phyloP scores from a whole-genome alignment of 169 alveolate genomes.

The Cryptosporidium ubiquitum region DNA sequence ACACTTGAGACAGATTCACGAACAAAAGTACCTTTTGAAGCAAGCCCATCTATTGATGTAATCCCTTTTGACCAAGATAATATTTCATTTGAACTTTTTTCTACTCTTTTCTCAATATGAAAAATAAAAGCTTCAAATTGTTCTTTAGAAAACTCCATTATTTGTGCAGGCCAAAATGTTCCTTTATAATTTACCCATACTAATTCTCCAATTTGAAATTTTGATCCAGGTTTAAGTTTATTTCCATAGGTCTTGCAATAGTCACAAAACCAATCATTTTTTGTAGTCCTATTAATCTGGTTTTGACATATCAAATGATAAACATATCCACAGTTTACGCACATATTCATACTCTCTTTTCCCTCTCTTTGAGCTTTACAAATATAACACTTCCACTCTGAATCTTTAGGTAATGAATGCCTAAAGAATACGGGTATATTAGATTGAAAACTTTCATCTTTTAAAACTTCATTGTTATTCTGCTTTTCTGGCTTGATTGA shows the following conservation, averaged over 20 bases:
- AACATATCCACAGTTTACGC: constrained; percentile 55
- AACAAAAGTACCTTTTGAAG: constrained; percentile 50
- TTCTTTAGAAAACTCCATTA: constrained; percentile 7
- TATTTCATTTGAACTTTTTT: constrained; percentile 24
- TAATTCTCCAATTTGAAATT: constrained; percentile 64
- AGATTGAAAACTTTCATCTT: constrained; percentile 12
- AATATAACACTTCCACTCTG: constrained; percentile 46
- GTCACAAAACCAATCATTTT: constrained; percentile 71
- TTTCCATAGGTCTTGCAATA: constrained; percentile 1
- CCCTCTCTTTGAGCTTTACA: constrained; percentile 14
- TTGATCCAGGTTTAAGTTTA: constrained; percentile 7
- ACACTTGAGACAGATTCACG: constrained; percentile 19
- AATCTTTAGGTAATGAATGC: constrained; percentile 50
- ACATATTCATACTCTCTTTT: constrained; percentile 29
- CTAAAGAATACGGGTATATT: constrained; percentile 62
- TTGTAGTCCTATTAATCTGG: background rate
- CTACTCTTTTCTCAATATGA: constrained; percentile 43
- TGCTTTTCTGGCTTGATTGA: background rate
- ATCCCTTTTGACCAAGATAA: constrained; percentile 53
- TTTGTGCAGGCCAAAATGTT: constrained; percentile 62
- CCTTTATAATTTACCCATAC: constrained; percentile 56
- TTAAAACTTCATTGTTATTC: background rate
- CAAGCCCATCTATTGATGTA: constrained; percentile 51
- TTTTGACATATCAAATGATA: constrained; percentile 46
- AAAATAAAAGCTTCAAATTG: constrained; percentile 26